Evolutionary conservation across 257 asterid species (phyloP).

Genomic region (Scutellaria galericulata): DNA sequence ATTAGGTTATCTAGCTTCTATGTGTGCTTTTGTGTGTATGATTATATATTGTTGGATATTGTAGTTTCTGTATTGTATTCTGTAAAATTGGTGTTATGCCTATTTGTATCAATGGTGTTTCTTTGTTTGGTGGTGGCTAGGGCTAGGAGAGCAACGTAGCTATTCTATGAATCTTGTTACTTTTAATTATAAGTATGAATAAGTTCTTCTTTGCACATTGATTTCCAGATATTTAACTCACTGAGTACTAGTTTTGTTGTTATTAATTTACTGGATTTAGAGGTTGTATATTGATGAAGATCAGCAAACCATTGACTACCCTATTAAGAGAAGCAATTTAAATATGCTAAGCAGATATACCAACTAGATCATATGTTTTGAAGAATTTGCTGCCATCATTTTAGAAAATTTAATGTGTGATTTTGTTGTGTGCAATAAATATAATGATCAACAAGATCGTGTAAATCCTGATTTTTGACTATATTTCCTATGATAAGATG

Average conservation of each 20-base stretch:
- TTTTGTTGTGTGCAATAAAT: conserved; percentile 1
- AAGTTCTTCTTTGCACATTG: too few relatives aligned
- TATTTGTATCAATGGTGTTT: neutral
- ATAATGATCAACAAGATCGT: neutral
- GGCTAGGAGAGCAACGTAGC: too few relatives aligned
- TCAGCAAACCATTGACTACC: neutral
- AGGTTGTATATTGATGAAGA: conserved; percentile 19
- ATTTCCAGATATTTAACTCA: too few relatives aligned
- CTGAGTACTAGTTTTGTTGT: neutral
- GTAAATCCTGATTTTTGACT: neutral
- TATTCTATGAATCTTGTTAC: too few relatives aligned
- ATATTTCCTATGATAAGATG: neutral
- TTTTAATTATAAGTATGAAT: too few relatives aligned
- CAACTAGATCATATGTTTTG: neutral
- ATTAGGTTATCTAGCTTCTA: neutral
- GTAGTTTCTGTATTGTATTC: neutral
- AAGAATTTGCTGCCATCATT: conserved; percentile 6
- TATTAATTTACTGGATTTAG: conserved; percentile 16
- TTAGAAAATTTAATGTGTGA: conserved; percentile 8
- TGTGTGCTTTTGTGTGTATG: neutral
- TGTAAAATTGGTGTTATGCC: neutral
- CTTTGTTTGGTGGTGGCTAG: neutral
- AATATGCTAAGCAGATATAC: neutral
- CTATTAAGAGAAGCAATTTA: neutral
- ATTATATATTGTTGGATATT: neutral